A percentile compares a stretch with the other conserved stretches of the same genome.
These are phyloP conservation scores for Hansenula sp. DNA, from an alignment of 1,139 yeast genomes.

Conservation along the genomic window DNA sequence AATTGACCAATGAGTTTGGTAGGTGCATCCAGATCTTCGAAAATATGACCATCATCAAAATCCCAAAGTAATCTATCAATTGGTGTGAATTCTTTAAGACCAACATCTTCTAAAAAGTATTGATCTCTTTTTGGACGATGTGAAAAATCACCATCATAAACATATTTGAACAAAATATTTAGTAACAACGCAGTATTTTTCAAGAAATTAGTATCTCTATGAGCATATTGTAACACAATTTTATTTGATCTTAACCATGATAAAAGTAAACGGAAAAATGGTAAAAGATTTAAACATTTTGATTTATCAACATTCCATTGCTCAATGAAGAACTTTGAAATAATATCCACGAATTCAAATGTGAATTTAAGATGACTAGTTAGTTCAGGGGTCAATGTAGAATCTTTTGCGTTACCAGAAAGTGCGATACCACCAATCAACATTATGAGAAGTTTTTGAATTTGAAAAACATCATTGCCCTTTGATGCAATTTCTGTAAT, in stretches of 20 bases:
- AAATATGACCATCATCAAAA: constrained; percentile 47
- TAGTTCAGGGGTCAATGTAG: constrained; percentile 12
- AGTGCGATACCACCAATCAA: constrained; percentile 28
- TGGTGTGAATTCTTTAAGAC: constrained; percentile 53
- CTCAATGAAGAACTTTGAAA: constrained; percentile 21
- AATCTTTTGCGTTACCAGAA: constrained; percentile 19
- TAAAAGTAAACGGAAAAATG: constrained; percentile 40
- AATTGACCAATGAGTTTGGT: constrained; percentile 25
- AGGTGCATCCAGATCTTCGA: constrained; percentile 25
- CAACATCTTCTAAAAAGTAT: constrained; percentile 61
- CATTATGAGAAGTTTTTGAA: constrained; percentile 16
- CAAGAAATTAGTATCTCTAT: constrained; percentile 31
- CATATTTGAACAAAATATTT: constrained; percentile 25
- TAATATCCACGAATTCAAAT: constrained; percentile 26
- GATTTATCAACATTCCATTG: constrained; percentile 8
- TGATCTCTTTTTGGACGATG: constrained; percentile 41
- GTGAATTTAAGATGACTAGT: constrained; percentile 26
- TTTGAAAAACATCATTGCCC: constrained; percentile 9
- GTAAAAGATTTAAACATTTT: constrained; percentile 17
- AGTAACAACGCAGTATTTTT: constrained; percentile 31
- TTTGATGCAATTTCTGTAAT: constrained; percentile 10
- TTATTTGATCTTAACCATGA: constrained; percentile 51
- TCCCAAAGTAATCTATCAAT: constrained; percentile 52
- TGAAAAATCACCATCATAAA: constrained; percentile 7
- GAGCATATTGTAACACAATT: constrained; percentile 34